Evolutionary conservation across 2,329 filamentous ascomycete species (phyloP).

Genomic region (Metarhizium sp.): DNA sequence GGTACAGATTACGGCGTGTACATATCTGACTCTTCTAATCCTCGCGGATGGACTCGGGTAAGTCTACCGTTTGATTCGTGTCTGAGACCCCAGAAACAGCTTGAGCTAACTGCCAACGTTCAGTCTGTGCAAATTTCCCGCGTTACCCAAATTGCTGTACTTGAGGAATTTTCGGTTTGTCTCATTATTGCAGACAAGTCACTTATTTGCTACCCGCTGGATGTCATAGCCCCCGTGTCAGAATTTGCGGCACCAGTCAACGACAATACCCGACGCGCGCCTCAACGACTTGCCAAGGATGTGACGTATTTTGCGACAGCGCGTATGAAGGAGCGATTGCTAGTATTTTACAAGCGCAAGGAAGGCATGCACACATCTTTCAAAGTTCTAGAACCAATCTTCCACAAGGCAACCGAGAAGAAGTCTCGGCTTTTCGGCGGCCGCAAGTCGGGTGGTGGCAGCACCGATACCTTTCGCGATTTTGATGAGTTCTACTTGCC

Average conservation of each 20-base stretch:
- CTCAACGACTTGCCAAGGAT: constrained; percentile 85
- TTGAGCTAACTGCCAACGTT: constrained; percentile 1
- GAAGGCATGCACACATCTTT: constrained; percentile 89
- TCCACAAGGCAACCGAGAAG: constrained; percentile 84
- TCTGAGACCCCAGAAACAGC: background rate
- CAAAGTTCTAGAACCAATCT: constrained; percentile 92
- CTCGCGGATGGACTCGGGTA: constrained; percentile 84
- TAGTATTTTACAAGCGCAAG: constrained; percentile 95
- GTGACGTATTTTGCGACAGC: constrained; percentile 95
- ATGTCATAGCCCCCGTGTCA: constrained; percentile 62
- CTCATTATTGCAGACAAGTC: constrained; percentile 86
- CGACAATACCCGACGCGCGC: constrained; percentile 74
- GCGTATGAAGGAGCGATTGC: constrained; percentile 89
- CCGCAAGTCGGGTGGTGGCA: constrained; percentile 52
- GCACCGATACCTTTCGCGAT: constrained; percentile 92
- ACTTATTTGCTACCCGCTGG: constrained; percentile 86
- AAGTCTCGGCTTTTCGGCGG: constrained; percentile 58
- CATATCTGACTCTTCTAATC: constrained; percentile 79
- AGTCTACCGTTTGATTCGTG: constrained; percentile 18
- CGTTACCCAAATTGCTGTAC: constrained; percentile 86
- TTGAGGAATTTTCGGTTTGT: constrained; percentile 93
- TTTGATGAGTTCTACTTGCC: constrained; percentile 99
- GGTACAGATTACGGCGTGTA: constrained; percentile 94
- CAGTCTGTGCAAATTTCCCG: constrained; percentile 67
- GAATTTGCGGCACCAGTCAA: constrained; percentile 52